Base-by-base conservation (phyloP, 495 filamentous ascomycete species). In the Neurospora africana region DNA sequence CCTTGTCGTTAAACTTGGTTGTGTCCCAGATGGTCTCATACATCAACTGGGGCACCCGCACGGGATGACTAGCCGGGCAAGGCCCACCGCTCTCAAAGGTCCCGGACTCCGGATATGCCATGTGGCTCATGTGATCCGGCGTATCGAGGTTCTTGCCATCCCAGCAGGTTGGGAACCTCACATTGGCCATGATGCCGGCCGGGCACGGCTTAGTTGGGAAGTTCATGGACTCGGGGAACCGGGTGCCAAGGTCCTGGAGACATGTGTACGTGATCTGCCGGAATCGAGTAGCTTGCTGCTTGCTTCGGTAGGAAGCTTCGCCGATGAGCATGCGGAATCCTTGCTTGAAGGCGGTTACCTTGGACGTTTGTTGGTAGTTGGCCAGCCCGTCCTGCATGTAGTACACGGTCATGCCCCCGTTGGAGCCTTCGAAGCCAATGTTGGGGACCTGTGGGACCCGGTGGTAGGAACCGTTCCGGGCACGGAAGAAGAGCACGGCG, bases 301-400 rank as follows among this genome's bases (percentile, higher is more conserved):
- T 79, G 73, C 75, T 74, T 38, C 76, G 78, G 74, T 72, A 79
- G 6, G 75, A 74, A 13, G 81, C 71, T 69, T 82, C 79, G 70
- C 81, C 81, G 33, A 81, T 76, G 30, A 82, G 80, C 80, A 82
- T 82, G 43, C 81, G 81, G 76, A 82, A 82, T 8, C 83, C 83
- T 37, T 78, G 76, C 73, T 79, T 79, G 76, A 86, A 86, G 35
- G 84, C 83, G 1, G 84, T 85, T n/a, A 85, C 80, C 27, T 76
- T 80, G 13, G 78, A 77, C 7, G 75, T 80, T 61, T 82, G 80
- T 47, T 76, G 76, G 72, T 81, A 84, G 68, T 82, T 78, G 72
- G 78, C 81, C 10, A 82, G 73, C 11, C 79, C 78, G 70, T 84
- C 83, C 2, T 79, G 77, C 80, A 84, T 84, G 75, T 85, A 85